Evolutionary conservation across 139 green algal species (phyloP).

Genomic region (Chlorella ohadii): DNA sequence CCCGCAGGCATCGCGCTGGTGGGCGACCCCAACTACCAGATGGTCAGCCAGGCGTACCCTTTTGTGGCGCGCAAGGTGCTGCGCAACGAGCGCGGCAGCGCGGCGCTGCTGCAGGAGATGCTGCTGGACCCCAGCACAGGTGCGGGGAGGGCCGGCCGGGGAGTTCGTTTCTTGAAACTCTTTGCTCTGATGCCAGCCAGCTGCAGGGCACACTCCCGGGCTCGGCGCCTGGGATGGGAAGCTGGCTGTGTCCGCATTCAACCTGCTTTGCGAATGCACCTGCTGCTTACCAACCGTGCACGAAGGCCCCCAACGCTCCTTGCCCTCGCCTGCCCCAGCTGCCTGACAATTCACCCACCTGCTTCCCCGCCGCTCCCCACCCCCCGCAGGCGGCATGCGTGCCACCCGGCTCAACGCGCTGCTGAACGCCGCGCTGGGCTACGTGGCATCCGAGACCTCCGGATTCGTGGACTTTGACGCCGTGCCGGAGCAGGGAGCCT

Average conservation of each 20-base stretch:
- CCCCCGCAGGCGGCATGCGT: constrained; percentile 48
- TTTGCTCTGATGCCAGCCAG: too few species aligned
- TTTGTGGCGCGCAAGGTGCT: constrained; percentile 83
- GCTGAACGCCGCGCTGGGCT: constrained; percentile 81
- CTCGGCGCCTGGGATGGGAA: too few species aligned
- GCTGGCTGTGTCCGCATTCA: too few species aligned
- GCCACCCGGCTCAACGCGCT: constrained; percentile 73
- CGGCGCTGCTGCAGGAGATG: constrained; percentile 71
- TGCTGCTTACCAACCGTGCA: too few species aligned
- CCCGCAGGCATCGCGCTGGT: constrained; percentile 77
- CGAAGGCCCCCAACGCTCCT: too few species aligned
- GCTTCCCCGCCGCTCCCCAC: too few species aligned
- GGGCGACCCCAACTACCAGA: constrained; percentile 81
- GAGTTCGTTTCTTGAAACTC: too few species aligned
- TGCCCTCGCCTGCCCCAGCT: too few species aligned
- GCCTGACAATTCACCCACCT: too few species aligned
- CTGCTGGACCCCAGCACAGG: constrained; percentile 61
- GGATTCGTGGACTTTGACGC: constrained; percentile 86
- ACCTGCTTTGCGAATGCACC: too few species aligned
- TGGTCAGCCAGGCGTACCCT: constrained; percentile 83
- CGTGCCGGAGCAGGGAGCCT: constrained; percentile 74
- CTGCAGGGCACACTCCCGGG: too few species aligned
- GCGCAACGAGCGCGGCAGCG: constrained; percentile 61
- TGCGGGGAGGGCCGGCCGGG: neutral
- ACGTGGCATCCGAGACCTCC: constrained; percentile 61